phyloP scores from a whole-genome alignment of 2,329 filamentous ascomycete genomes.

The Spiromastix sp. region DNA sequence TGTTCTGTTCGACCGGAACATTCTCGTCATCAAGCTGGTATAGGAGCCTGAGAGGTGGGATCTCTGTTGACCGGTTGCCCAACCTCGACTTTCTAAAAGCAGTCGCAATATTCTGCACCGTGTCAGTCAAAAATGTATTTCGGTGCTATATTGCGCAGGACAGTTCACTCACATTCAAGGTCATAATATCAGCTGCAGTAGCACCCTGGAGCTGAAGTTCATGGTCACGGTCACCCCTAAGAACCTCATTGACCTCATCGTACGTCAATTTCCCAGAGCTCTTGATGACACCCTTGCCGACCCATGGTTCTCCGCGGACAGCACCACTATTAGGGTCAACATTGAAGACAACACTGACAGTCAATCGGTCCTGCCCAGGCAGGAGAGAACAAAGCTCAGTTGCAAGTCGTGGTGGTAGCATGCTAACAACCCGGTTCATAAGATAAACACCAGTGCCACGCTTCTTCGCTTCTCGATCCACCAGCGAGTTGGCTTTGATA shows the following conservation, averaged over 20 bases:
- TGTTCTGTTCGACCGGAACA: constrained; percentile 89
- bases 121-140: background rate
- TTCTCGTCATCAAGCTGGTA: constrained; percentile 97
- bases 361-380: constrained; percentile 80
- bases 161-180: constrained; percentile 53
- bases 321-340: constrained; percentile 76
- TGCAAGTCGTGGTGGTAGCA: constrained; percentile 79
- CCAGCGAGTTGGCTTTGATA: constrained; percentile 88
- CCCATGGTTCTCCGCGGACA: constrained; percentile 79
- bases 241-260: constrained; percentile 72
- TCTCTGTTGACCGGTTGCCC: constrained; percentile 64
- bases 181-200: constrained; percentile 65
- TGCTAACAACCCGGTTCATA: constrained; percentile 76
- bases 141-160: constrained; percentile 18
- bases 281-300: constrained; percentile 89
- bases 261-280: constrained; percentile 79
- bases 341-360: constrained; percentile 86
- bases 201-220: constrained; percentile 53
- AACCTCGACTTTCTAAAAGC: constrained; percentile 87
- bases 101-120: constrained; percentile 57
- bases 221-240: constrained; percentile 53
- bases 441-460: constrained; percentile 92
- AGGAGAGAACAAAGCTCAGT: constrained; percentile 78
- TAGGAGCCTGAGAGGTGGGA: constrained; percentile 76
- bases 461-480: constrained; percentile 96